phyloP scores from a whole-genome alignment of 2,329 filamentous ascomycete genomes.

The Alternaria ventricosa region DNA sequence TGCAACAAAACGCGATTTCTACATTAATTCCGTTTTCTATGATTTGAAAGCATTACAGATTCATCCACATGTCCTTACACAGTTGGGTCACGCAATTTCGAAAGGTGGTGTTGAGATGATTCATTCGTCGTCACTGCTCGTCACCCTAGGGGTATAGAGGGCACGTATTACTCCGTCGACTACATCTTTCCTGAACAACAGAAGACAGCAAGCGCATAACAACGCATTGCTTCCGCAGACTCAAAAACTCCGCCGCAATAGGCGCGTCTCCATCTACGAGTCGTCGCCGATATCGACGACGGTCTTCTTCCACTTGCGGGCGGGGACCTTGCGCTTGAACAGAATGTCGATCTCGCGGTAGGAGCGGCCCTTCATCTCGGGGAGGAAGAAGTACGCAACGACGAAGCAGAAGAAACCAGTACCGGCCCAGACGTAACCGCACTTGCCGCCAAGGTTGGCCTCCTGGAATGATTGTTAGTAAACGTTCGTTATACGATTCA shows the following conservation, averaged over 20 bases:
- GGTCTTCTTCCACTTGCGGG: conserved; percentile 64
- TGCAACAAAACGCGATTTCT: neutral
- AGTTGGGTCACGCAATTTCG: neutral
- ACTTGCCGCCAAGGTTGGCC: conserved; percentile 53
- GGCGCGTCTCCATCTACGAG: conserved; percentile 56
- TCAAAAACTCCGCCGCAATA: neutral
- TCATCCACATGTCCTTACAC: neutral
- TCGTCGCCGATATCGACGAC: conserved; percentile 66
- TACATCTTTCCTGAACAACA: neutral
- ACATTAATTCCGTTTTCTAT: neutral
- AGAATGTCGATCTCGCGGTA: conserved; percentile 59
- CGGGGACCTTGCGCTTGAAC: conserved; percentile 56
- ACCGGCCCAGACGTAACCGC: conserved; percentile 45
- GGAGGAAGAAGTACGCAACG: conserved; percentile 58
- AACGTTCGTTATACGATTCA: conserved; percentile 27
- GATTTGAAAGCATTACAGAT: neutral
- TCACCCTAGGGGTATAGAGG: neutral
- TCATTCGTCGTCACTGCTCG: neutral
- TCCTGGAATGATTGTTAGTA: conserved; percentile 66
- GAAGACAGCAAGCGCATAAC: neutral
- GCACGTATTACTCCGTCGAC: neutral
- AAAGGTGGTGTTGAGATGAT: neutral
- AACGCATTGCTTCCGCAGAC: neutral
- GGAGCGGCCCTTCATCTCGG: conserved; percentile 62
- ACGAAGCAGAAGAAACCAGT: conserved; percentile 62